Evolutionary conservation across 345 rosid genomes (phyloP).

Genomic region (Gossypium bickii): DNA sequence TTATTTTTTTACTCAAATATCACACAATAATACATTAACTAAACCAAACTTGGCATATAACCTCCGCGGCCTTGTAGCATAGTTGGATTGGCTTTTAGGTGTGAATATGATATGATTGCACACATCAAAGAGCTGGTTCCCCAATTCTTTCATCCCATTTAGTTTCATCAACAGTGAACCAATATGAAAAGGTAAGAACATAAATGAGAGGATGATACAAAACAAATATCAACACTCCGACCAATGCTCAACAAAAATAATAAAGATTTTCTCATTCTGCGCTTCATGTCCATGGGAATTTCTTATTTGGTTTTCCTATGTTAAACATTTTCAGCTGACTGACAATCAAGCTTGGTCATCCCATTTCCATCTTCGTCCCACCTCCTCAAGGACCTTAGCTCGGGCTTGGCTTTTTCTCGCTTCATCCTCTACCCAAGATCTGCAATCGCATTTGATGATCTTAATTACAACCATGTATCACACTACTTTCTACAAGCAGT

Average conservation of each 20-base stretch:
- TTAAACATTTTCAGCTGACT: background rate
- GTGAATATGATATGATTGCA: background rate
- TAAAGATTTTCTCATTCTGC: background rate
- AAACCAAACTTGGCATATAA: too few species aligned
- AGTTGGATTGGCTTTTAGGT: background rate
- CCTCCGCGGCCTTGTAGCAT: background rate
- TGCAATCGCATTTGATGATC: conserved; percentile 28
- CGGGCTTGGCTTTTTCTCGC: conserved; percentile 86
- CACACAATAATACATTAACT: too few species aligned
- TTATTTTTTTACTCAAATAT: too few species aligned
- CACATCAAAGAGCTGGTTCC: background rate
- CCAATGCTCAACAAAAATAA: conserved; percentile 9
- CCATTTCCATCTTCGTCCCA: conserved; percentile 89
- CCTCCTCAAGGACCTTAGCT: conserved; percentile 81
- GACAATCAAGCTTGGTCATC: conserved; percentile 35
- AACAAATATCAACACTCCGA: background rate
- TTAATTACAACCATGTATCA: conserved; percentile 1
- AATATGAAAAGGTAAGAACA: background rate
- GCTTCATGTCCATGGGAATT: background rate
- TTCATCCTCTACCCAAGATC: conserved; percentile 92
- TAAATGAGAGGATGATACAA: background rate
- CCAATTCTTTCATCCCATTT: background rate
- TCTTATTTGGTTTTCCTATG: background rate
- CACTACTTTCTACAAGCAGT: background rate
- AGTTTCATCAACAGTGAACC: background rate